These are phyloP conservation scores for Cryptosporidium bovis DNA, from an alignment of 169 alveolate species.

Conservation along the genomic window DNA sequence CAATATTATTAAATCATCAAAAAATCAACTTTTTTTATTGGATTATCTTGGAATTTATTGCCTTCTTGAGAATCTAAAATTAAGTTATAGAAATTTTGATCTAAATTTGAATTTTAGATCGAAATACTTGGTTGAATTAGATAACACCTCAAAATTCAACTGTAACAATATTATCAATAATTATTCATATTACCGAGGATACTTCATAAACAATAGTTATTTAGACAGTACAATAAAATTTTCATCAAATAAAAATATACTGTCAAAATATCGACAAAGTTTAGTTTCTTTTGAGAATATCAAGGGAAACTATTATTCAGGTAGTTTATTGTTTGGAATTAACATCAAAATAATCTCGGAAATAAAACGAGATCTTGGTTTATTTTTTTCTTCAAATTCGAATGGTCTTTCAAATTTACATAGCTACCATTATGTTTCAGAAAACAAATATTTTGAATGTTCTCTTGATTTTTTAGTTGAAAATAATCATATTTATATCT, in stretches of 20 bases:
- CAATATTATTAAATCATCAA: background rate
- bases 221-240: no score
- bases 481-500: no score
- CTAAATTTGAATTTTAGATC: constrained; percentile 3
- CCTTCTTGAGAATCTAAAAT: constrained; percentile 9
- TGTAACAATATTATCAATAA: background rate
- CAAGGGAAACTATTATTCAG: no score
- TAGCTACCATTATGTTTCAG: background rate
- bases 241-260: no score
- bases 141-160: background rate
- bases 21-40: background rate
- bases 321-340: background rate
- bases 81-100: background rate
- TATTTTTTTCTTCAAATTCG: constrained; percentile 6
- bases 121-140: constrained; percentile 16
- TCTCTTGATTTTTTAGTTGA: no score
- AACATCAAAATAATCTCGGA: background rate
- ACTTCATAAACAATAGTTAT: no score
- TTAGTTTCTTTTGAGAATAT: no score
- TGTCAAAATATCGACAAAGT: no score
- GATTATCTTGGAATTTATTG: constrained; percentile 13
- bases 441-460: no score
- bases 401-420: background rate
- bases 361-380: background rate
- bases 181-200: background rate